Evolutionary conservation across 805 yeast genomes (phyloP), one percentile per base, ranked within the genome.

Genomic region (Pichia rugopelliculosa): DNA sequence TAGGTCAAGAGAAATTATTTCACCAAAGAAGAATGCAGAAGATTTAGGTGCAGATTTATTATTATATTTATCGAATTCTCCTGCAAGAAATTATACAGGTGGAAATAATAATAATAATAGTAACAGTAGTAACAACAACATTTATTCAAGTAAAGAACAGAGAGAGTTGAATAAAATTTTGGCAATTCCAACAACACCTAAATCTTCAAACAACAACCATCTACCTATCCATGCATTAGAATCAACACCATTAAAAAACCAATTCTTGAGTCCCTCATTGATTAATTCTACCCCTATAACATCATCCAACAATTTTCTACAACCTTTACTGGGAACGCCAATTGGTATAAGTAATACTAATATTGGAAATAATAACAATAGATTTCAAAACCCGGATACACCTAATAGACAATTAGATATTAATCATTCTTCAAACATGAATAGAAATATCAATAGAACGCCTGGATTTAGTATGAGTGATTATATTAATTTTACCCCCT

Each of bases 391-490:
- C 13, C 70, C 72, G 27, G 59, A 55, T 25, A 56, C 62, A 4
- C 66, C 68, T 17, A 53, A 48, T 45, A 53, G 46, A 39, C 36
- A 38, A 23, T 15, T 44, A 33, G 36, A 33, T 25, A 25, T 6
- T 11, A 20, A 15, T 40, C 27, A 18, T 37, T 4, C 20, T 25
- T n/a, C 11, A 7, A 25, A 12, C 8, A 11, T 21, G 12, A 39
- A 38, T 36, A 27, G 46, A 48, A 41, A 42, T 45, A 64, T 75
- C 9, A 57, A 56, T 34, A 64, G 66, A 53, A 83, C 86, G 0
- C 84, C 84, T 1, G 84, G 83, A 2, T 86, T 87, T 68, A 86
- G 87, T 63, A 79, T 87, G 81, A 82, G 79, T 59, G 96, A 87
- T 60, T 87, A 85, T 61, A 84, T 87, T 36, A 84, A 87, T 59